Conservation (phyloP, 495 filamentous ascomycete genomes). For the Daldinia caldariorum region DNA sequence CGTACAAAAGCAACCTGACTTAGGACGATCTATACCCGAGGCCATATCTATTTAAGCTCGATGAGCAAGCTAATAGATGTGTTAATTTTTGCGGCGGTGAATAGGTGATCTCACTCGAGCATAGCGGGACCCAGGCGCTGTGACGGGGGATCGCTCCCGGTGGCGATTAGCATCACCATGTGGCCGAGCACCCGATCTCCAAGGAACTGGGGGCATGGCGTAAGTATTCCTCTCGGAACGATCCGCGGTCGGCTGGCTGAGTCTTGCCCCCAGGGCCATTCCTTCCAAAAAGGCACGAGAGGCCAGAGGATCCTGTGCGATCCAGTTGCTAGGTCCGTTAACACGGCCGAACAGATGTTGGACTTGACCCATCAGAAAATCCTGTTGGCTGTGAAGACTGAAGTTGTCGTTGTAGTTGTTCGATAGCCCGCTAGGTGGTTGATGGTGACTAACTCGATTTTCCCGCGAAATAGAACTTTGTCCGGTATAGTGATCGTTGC, state of each 20-base stretch:
- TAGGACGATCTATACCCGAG: not conserved
- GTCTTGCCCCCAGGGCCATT: conserved; percentile 40
- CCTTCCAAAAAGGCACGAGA: conserved; percentile 48
- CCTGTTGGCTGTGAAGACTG: conserved; percentile 5
- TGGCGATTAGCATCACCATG: not conserved
- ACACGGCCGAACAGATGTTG: conserved; percentile 23
- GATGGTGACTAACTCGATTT: not conserved
- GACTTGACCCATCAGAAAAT: conserved; percentile 15
- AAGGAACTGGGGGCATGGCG: not conserved
- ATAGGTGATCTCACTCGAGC: conserved; percentile 4
- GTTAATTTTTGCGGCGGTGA: not conserved
- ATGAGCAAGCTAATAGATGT: not conserved
- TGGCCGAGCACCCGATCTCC: not conserved
- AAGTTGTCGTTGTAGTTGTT: not conserved
- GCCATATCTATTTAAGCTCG: not conserved
- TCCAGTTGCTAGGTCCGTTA: conserved; percentile 15
- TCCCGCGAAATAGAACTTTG: not conserved
- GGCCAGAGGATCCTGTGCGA: conserved; percentile 29
- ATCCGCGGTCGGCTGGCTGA: conserved; percentile 2
- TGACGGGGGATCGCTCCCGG: conserved; percentile 35
- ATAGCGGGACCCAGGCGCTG: not conserved
- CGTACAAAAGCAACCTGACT: not conserved
- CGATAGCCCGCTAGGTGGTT: not conserved
- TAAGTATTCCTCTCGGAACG: not conserved
- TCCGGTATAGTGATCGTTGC: not conserved